Evolutionary conservation across 2,329 filamentous ascomycete genomes (phyloP), one percentile per base, ranked within the genome.

Genomic region (Biscogniauxia sp.): DNA sequence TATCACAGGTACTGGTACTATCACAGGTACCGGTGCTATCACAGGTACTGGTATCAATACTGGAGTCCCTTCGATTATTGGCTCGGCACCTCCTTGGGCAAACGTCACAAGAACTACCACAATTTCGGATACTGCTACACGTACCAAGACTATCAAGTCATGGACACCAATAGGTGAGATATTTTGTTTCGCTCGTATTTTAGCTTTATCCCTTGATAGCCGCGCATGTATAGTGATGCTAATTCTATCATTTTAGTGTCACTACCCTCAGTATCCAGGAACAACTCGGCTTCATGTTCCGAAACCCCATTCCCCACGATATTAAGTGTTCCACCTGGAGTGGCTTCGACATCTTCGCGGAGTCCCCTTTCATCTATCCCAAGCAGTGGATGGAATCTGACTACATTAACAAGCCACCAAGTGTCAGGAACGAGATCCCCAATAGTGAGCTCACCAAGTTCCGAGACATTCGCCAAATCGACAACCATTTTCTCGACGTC

Each of bases 381-480:
- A 25, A 69, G 66, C 26, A 70, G 69, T 60, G 72, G 72, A 20
- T 73, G 71, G 71, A 73, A 73, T 51, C 63, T 67, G 58, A 72
- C 67, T 51, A 65, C 66, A 20, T 67, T 68, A 3, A 62, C 61
- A 17, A 61, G 56, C n/a, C 58, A 61, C 50, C 59, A 56, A 45
- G 54, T 62, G 23, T 62, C 60, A 20, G 61, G 55, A 17, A 65
- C 54, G n/a, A 53, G 56, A 20, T 57, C 55, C 50, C 49, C 56
- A 45, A 20, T 26, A 53, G 51, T 53, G 26, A 64, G 58, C 54
- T 56, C 65, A 9, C 64, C 65, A 23, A 61, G 20, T 26, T 56
- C 58, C n/a, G 51, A 25, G 8, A 55, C 53, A 23, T 51, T 58
- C 13, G 62, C 58, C 41, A 59, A 61, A 13, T 62, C 55, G 28